Evolutionary conservation across 495 filamentous ascomycete genomes (phyloP), one percentile per base, ranked within the genome.

Genomic region (Xylaria telfairii): DNA sequence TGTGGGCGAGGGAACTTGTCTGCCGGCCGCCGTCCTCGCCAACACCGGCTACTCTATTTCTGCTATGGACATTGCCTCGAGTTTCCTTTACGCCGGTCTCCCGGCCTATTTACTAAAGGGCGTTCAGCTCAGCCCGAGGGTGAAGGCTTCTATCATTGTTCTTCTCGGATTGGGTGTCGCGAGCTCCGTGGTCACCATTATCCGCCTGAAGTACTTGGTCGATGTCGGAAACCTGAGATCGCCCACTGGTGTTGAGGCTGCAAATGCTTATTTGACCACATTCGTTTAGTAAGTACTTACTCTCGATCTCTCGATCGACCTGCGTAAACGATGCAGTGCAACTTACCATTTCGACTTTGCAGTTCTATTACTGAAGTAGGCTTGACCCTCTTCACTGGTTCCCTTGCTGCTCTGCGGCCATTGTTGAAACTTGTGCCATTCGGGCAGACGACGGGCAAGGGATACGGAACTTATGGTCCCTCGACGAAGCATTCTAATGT

Each of bases 281-380:
- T 70, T 70, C 39, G 68, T 70, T 30, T 70, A 70, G 68, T 70
- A 44, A 70, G 68, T 70, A 24, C 19, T 21, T 6, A 5, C 19
- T 21, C 10, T 4, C 17, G 34, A 19, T n/a, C 2, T 57, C 7
- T 30, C 0, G 12, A 2, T 17, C 3, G 7, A 41, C 8, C 62
- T 26, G 13, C 10, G 24, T 0, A 30, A 54, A 2, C n/a, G 12
- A 34, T 67, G 56, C 5, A 26, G 19, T 32, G 42, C 26, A 5
- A 68, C 66, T 68, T 15, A 68, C 54, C 17, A 69, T 17, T 8
- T 17, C 41, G 12, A 39, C n/a, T 37, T 67, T 47, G 0, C 39
- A 73, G 71, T 37, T 73, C 71, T 10, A 69, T 69, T 19, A 70
- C 67, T 10, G 71, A 73, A 66, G 65, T 73, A 3, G 71, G 71